Percentiles rank a stretch among this genome's conserved stretches.
phyloP scores from a whole-genome alignment of 192 early-diverging fungal species.

The Rhizophlyctis rosea region DNA sequence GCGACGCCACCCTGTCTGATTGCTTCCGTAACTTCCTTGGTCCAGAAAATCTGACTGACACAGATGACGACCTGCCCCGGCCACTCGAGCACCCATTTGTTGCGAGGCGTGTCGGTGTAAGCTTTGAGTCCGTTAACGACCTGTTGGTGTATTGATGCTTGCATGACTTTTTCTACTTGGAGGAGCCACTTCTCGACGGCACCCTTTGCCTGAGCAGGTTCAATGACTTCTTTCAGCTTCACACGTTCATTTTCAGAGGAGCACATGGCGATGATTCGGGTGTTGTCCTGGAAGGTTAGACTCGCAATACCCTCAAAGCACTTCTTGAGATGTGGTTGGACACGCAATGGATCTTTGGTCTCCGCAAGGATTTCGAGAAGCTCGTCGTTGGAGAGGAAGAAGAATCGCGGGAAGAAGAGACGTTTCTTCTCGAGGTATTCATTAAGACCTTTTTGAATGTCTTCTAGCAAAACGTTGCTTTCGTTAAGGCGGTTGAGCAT shows the following conservation, averaged over 20 bases:
- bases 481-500: slow-evolving; percentile 43
- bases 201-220: slow-evolving; percentile 56
- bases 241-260: slow-evolving; percentile 59
- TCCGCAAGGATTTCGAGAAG: slow-evolving; percentile 59
- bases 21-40: slow-evolving; percentile 53
- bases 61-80: slow-evolving; percentile 59
- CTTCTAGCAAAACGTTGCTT: slow-evolving; percentile 55
- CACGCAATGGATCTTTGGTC: slow-evolving; percentile 57
- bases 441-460: slow-evolving; percentile 61
- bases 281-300: slow-evolving; percentile 56
- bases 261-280: slow-evolving; percentile 60
- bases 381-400: slow-evolving; percentile 63
- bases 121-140: slow-evolving; percentile 50
- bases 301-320: slow-evolving; percentile 61
- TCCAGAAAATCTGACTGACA: slow-evolving; percentile 62
- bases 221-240: slow-evolving; percentile 59
- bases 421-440: slow-evolving; percentile 64
- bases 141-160: slow-evolving; percentile 54
- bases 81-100: slow-evolving; percentile 59
- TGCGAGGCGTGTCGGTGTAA: slow-evolving; percentile 46
- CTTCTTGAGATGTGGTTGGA: slow-evolving; percentile 61
- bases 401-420: slow-evolving; percentile 61
- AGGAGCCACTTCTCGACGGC: slow-evolving; percentile 60
- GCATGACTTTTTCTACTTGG: slow-evolving; percentile 63
- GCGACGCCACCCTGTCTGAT: slow-evolving; percentile 41